Conservation (phyloP, 2,329 filamentous ascomycete species). For the Claviceps spartinae region DNA sequence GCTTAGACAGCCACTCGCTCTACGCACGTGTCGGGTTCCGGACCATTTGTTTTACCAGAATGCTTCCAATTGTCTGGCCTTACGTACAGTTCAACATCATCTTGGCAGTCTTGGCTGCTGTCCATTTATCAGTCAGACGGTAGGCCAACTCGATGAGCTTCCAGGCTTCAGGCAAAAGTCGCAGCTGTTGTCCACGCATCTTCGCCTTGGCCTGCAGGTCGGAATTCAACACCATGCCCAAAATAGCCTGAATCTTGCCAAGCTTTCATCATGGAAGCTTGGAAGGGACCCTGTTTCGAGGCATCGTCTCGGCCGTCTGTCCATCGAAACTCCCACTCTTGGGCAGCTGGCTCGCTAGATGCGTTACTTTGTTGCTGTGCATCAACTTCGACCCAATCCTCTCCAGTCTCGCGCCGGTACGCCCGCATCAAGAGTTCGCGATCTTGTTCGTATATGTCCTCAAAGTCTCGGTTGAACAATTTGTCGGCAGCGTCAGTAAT, state of each 20-base stretch:
- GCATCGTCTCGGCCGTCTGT: conserved; percentile 72
- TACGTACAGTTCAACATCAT: background rate
- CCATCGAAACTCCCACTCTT: conserved; percentile 82
- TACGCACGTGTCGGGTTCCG: background rate
- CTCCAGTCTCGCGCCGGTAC: conserved; percentile 73
- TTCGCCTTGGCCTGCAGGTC: conserved; percentile 39
- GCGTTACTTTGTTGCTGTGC: conserved; percentile 12
- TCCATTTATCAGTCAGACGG: background rate
- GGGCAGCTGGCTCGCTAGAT: conserved; percentile 9
- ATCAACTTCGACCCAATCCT: conserved; percentile 56
- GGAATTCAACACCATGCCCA: conserved; percentile 73
- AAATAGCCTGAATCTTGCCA: conserved; percentile 94
- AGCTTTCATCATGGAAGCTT: conserved; percentile 70
- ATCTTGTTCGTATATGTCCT: conserved; percentile 85
- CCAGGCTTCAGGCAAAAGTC: conserved; percentile 31
- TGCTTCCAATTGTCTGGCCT: background rate
- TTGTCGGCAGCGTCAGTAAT: conserved; percentile 87
- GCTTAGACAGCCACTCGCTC: background rate
- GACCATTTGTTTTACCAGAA: background rate
- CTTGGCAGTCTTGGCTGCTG: background rate
- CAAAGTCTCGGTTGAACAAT: conserved; percentile 66
- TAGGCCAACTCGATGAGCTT: background rate
- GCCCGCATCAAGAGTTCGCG: conserved; percentile 72
- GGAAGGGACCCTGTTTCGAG: conserved; percentile 74
- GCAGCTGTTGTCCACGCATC: conserved; percentile 37